Evolutionary conservation across 768 basidiomycete genomes (phyloP), one percentile per base, ranked within the genome.

Genomic region (Leucosporidium yakuticum): DNA sequence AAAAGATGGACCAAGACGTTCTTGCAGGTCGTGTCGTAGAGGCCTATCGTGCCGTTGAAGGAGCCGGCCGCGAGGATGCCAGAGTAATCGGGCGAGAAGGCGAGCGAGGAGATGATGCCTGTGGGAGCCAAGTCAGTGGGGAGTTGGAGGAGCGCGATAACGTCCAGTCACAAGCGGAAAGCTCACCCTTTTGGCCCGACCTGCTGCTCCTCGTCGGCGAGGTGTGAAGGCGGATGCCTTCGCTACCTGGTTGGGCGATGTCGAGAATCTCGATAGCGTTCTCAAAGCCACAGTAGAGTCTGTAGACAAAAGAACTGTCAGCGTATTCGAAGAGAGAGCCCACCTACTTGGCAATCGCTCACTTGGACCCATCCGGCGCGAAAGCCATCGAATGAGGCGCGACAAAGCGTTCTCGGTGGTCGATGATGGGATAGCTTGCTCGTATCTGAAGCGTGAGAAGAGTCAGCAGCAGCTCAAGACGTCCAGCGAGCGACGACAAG

Each of bases 341-440:
- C n/a, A 49, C 20, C 21, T 57, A 9, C 25, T 51, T 1, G 44
- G 53, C 48, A 9, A 27, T 15, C n/a, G 74, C 82, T 63, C 64
- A 92, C 92, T 83, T 87, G 47, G 86, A 81, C 0, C 84, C 86
- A 7, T 83, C 79, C 2, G 82, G 77, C 73, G 90, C 89, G 79
- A 96, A 97, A 0, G 87, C 83, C 67, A 97, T 81, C 72, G 85
- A 85, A 63, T 91, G 88, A 0, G 95, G 93, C 0, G 91, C 92
- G 50, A 96, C 82, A 63, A 90, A 86, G 39, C 93, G 84, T 79
- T 97, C 95, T n/a, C 88, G 82, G 74, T 98, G 94, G 77, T 97
- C 93, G 15, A 97, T 84, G 49, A 97, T 95, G 50, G 83, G 82
- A 77, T 98, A 97, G 1, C 91, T 93, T 0, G 93, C 95, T 23